A percentile compares a stretch with the other conserved stretches of the same genome.
phyloP scores from a whole-genome alignment of 2,329 filamentous ascomycete species.

The Fusarium paranaense region DNA sequence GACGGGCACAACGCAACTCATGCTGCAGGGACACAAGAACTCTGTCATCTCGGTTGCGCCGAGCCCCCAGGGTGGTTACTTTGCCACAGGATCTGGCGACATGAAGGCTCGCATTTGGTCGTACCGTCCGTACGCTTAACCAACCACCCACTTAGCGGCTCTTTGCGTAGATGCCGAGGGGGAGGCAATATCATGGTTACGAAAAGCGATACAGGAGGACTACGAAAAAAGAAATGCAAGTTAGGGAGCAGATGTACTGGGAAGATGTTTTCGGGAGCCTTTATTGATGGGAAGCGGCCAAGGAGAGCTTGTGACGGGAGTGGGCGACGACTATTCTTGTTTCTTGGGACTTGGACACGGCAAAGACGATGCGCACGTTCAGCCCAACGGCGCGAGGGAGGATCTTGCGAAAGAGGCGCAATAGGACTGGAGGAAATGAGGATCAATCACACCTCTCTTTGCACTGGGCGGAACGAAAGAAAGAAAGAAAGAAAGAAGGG shows the following conservation, averaged over 20 bases:
- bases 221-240: conserved; percentile 17
- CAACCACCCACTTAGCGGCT: conserved; percentile 19
- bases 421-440: conserved; percentile 41
- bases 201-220: conserved; percentile 19
- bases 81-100: conserved; percentile 96
- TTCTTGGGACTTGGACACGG: conserved; percentile 40
- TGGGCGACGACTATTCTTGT: conserved; percentile 36
- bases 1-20: conserved; percentile 93
- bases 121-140: conserved; percentile 65
- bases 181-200: conserved; percentile 13
- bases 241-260: conserved; percentile 21
- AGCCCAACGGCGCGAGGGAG: conserved; percentile 34
- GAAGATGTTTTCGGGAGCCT: conserved; percentile 18
- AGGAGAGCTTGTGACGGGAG: conserved; percentile 25
- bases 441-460: conserved; percentile 37
- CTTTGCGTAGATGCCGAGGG: conserved; percentile 24
- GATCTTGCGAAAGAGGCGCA: conserved; percentile 43
- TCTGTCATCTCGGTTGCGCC: conserved; percentile 98
- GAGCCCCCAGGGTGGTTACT: conserved; percentile 86
- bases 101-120: conserved; percentile 99
- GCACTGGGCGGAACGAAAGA: conserved; percentile 38
- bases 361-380: conserved; percentile 28
- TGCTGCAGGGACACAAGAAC: conserved; percentile 99
- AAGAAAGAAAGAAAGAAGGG: conserved; percentile 1
- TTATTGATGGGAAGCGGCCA: conserved; percentile 22